A percentile compares a stretch with the other conserved stretches of the same genome.
These are phyloP conservation scores for Rhizophagus clarus DNA, from an alignment of 192 early-diverging fungal species.

Conservation along the genomic window DNA sequence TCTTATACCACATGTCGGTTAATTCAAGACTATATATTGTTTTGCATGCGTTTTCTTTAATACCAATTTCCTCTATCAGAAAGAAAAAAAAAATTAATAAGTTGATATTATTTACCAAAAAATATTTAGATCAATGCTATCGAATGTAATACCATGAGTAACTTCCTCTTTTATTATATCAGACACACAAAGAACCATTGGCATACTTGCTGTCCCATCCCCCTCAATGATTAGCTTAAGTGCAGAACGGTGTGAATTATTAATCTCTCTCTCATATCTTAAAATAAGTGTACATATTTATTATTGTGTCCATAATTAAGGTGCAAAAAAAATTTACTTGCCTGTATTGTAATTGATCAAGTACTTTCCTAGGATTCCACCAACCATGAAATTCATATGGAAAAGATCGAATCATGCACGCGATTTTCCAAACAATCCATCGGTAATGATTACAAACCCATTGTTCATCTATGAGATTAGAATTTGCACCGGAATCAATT, in stretches of 20 bases:
- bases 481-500: conserved; percentile 43
- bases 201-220: conserved; percentile 48
- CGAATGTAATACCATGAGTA: background rate
- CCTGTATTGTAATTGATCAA: conserved; percentile 53
- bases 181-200: conserved; percentile 64
- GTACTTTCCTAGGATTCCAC: conserved; percentile 51
- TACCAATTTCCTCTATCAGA: background rate
- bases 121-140: background rate
- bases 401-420: conserved; percentile 54
- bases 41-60: background rate
- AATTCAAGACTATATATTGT: conserved; percentile 42
- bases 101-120: background rate
- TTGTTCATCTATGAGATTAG: conserved; percentile 25
- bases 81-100: background rate
- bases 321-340: conserved; percentile 19
- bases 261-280: conserved; percentile 70
- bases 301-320: background rate
- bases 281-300: background rate
- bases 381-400: conserved; percentile 35
- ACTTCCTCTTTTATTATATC: conserved; percentile 38
- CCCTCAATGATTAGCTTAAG: conserved; percentile 64
- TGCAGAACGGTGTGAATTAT: conserved; percentile 55
- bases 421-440: conserved; percentile 74
- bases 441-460: conserved; percentile 72
- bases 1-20: conserved; percentile 72